These are phyloP conservation scores for Blastomyces emzantsi DNA, from an alignment of 2,329 filamentous ascomycete species.

Conservation along the genomic window DNA sequence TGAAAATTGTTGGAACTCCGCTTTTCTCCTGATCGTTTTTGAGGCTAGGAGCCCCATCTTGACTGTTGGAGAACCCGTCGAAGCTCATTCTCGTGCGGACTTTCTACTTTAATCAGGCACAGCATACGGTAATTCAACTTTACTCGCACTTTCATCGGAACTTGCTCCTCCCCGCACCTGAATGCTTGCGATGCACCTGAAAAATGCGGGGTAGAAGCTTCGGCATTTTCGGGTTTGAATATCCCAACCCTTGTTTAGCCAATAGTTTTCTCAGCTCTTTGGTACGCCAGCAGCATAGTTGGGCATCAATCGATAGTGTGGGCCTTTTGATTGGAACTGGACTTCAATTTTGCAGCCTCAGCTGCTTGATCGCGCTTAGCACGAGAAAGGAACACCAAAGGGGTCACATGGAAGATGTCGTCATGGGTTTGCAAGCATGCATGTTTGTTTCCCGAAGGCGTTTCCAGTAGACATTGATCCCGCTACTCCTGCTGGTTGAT, in stretches of 20 bases:
- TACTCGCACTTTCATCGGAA: background rate
- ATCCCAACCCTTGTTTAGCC: background rate
- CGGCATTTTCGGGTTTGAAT: background rate
- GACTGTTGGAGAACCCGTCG: background rate
- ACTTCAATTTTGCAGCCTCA: background rate
- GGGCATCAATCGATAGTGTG: background rate
- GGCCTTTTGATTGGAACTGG: background rate
- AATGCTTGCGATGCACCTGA: background rate
- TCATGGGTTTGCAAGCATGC: background rate
- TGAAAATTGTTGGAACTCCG: background rate
- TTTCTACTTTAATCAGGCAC: background rate
- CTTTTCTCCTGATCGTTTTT: background rate
- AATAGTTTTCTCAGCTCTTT: background rate
- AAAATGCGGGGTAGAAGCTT: constrained; percentile 1
- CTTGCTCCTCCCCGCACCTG: background rate
- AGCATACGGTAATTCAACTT: background rate
- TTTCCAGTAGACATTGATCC: background rate
- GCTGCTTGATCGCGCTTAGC: background rate
- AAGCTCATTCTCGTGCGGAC: background rate
- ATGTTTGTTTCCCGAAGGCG: background rate
- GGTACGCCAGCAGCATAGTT: background rate
- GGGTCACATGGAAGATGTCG: background rate
- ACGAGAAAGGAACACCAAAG: background rate
- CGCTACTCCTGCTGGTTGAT: background rate
- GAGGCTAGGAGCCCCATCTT: background rate